phyloP scores from a whole-genome alignment of 192 early-diverging fungal species.

The Backusella psychrophila region DNA sequence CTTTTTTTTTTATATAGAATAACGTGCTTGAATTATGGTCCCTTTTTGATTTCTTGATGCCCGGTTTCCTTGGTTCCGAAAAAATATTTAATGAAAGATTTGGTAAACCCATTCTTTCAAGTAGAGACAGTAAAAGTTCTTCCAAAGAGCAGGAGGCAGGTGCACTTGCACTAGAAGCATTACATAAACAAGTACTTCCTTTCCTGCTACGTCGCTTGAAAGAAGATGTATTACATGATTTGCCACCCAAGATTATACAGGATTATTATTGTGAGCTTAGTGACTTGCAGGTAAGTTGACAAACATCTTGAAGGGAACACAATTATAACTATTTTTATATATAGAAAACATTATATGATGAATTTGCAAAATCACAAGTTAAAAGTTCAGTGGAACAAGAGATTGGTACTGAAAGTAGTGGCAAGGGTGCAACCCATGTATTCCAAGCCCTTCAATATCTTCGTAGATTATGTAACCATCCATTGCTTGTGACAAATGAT shows the following conservation, averaged over 20 bases:
- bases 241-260: slow-evolving; percentile 99
- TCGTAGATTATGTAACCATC: slow-evolving; percentile 95
- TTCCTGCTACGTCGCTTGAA: slow-evolving; percentile 96
- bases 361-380: slow-evolving; percentile 77
- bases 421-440: slow-evolving; percentile 70
- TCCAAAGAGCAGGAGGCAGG: slow-evolving; percentile 67
- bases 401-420: slow-evolving; percentile 30
- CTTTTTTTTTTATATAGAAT: slow-evolving; percentile 56
- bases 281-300: slow-evolving; percentile 66
- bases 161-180: slow-evolving; percentile 84
- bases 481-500: slow-evolving; percentile 83
- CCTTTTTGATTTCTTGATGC: slow-evolving; percentile 98
- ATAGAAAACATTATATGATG: slow-evolving; percentile 84
- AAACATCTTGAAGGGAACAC: not conserved
- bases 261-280: slow-evolving; percentile 97
- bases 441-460: slow-evolving; percentile 99
- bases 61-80: slow-evolving; percentile 94
- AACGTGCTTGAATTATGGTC: slow-evolving; percentile 98
- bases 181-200: slow-evolving; percentile 96
- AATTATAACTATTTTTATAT: not conserved
- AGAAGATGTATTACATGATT: slow-evolving; percentile 93
- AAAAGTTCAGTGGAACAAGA: slow-evolving; percentile 50
- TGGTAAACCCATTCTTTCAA: slow-evolving; percentile 87
- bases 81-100: slow-evolving; percentile 93
- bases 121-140: slow-evolving; percentile 84